phyloP scores from a whole-genome alignment of 345 rosid genomes.

The Ailanthus altissimus region DNA sequence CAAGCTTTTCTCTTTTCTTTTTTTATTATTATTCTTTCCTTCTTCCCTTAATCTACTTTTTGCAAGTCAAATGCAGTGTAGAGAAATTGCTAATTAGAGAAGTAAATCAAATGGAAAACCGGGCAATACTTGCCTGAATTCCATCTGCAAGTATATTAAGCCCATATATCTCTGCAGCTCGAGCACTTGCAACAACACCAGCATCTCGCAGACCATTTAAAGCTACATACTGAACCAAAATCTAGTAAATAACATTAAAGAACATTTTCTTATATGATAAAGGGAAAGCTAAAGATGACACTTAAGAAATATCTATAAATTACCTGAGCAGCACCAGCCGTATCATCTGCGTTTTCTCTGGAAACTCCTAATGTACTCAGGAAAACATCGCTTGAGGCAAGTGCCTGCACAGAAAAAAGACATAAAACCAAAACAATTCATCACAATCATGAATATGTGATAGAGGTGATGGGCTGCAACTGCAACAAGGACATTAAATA shows the following conservation, averaged over 20 bases:
- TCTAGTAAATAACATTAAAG: slow-evolving; percentile 8
- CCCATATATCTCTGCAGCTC: slow-evolving; percentile 79
- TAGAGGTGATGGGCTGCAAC: neutral
- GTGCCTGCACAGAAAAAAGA: slow-evolving; percentile 39
- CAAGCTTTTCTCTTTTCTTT: neutral
- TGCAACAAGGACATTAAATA: too few species aligned
- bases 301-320: slow-evolving; percentile 3
- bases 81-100: slow-evolving; percentile 4
- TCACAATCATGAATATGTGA: neutral
- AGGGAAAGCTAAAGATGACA: neutral
- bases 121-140: slow-evolving; percentile 46
- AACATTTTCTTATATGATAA: neutral
- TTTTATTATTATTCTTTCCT: neutral
- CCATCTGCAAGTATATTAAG: slow-evolving; percentile 63
- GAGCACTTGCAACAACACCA: slow-evolving; percentile 70
- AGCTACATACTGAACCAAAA: slow-evolving; percentile 47
- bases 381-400: slow-evolving; percentile 41
- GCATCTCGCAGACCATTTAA: slow-evolving; percentile 49
- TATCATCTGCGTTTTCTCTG: slow-evolving; percentile 47
- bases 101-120: neutral
- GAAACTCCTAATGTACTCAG: slow-evolving; percentile 43
- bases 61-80: neutral
- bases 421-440: neutral
- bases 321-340: slow-evolving; percentile 61
- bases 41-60: neutral